Conservation (phyloP, 169 alveolate species). For the Plasmodium vivax region DNA sequence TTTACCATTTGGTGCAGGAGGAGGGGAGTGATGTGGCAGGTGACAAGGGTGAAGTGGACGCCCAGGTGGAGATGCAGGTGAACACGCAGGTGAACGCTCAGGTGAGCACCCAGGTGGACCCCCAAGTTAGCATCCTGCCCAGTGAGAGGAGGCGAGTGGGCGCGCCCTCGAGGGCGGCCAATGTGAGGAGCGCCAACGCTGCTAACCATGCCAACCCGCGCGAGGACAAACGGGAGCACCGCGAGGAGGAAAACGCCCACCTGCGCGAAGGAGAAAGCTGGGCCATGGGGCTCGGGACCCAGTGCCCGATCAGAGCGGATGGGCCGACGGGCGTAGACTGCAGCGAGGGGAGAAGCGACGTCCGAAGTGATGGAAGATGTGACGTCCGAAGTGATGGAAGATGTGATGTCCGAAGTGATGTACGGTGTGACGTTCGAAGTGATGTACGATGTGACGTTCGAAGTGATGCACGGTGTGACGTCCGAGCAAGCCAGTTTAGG, state of each 20-base stretch:
- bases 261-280: not conserved
- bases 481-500: not conserved
- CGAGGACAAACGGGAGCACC: not conserved
- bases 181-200: not conserved
- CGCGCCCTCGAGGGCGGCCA: not conserved
- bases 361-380: not conserved
- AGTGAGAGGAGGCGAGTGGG: not conserved
- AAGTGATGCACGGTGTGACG: not conserved
- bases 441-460: too few relatives aligned
- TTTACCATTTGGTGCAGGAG: not conserved
- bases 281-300: not conserved
- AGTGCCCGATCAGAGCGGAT: not conserved
- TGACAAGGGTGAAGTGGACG: not conserved
- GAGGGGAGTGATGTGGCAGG: not conserved
- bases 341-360: not conserved
- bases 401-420: too few relatives aligned
- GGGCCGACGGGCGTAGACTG: not conserved
- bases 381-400: too few relatives aligned
- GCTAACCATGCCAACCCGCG: too few relatives aligned
- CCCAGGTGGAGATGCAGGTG: too few relatives aligned
- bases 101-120: too few relatives aligned
- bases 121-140: too few relatives aligned
- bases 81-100: too few relatives aligned
- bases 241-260: not conserved
- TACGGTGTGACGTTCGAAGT: too few relatives aligned